Evolutionary conservation across 352 stramenopile species (phyloP).

Genomic region (Stephanocyclus meneghinianus): DNA sequence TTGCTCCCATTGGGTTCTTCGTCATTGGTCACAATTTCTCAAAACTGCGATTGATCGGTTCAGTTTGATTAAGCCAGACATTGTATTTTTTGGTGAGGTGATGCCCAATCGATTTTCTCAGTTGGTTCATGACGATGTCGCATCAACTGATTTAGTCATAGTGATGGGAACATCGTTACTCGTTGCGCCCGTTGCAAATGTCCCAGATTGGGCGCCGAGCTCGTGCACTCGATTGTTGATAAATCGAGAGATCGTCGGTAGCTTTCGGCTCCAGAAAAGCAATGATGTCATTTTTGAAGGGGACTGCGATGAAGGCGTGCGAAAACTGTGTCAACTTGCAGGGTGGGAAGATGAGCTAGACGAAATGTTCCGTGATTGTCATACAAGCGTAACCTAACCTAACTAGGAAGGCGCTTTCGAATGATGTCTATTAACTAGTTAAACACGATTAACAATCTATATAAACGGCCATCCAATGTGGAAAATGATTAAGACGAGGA

Average conservation of each 20-base stretch:
- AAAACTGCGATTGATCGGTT: too few species aligned
- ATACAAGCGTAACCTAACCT: neutral
- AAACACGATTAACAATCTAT: too few species aligned
- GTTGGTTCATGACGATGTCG: conserved; percentile 74
- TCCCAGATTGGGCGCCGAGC: conserved; percentile 49
- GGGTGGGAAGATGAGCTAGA: conserved; percentile 58
- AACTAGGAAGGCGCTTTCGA: too few species aligned
- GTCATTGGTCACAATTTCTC: too few species aligned
- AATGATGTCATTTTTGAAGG: conserved; percentile 56
- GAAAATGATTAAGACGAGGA: too few species aligned
- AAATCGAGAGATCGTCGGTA: conserved; percentile 58
- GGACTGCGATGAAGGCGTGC: conserved; percentile 56
- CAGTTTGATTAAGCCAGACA: conserved; percentile 90
- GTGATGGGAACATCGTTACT: conserved; percentile 94
- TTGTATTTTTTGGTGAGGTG: conserved; percentile 93
- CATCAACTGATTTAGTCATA: conserved; percentile 86
- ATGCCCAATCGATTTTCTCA: conserved; percentile 87
- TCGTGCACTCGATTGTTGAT: conserved; percentile 39
- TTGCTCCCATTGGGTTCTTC: too few species aligned
- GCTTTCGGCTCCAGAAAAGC: conserved; percentile 30
- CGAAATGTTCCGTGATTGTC: conserved; percentile 17
- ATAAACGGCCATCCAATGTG: too few species aligned
- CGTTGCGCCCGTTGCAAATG: conserved; percentile 89
- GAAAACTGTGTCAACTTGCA: conserved; percentile 39
- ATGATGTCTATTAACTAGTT: too few species aligned